Evolutionary conservation across 2,329 filamentous ascomycete genomes (phyloP), one percentile per base, ranked within the genome.

Genomic region (Botrytis medusae): DNA sequence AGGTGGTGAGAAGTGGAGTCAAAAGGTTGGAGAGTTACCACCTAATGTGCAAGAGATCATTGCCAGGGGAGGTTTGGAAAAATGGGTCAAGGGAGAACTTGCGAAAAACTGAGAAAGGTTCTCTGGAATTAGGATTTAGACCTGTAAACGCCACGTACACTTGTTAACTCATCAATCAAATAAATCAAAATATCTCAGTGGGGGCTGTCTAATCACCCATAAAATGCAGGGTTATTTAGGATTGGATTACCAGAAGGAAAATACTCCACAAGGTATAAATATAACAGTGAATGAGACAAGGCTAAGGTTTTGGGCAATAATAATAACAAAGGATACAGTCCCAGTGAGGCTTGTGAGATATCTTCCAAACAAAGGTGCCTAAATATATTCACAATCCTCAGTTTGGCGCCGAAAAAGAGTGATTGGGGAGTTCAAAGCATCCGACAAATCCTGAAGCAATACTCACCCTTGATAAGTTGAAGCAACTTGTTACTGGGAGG

Each of bases 21-120:
- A 96, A 80, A 93, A 92, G 83, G 93, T 97, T 0, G 93, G 93
- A 12, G 92, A 96, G 84, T 81, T 97, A 75, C 92, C 93, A 22
- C 89, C 92, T 0, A 97, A 95, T 79, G 92, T 97, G 72, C 94
- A 97, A 82, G 92, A 93, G 79, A 94, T 95, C 73, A 93, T 95
- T 78, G 91, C 92, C 0, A 83, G 87, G 68, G 93, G 93, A 3
- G 94, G 94, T 0, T 80, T 97, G 74, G 93, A 95, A 85, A 91
- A 90, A 76, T 97, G 93, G 94, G 92, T 96, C 1, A 79, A 79
- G 72, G 51, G 72, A 7, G 76, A 80, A 72, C 78, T 80, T 72
- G 75, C 74, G 12, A 63, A 70, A 62, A 54, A 72, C 22, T 72
- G 42, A 69, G 5, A n/a, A 72, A 20, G 12, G 0, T 34, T n/a